A percentile compares a stretch with the other conserved stretches of the same genome.
These are phyloP conservation scores for Aureoboletus auriporus DNA, from an alignment of 768 basidiomycete genomes.

Conservation along the genomic window DNA sequence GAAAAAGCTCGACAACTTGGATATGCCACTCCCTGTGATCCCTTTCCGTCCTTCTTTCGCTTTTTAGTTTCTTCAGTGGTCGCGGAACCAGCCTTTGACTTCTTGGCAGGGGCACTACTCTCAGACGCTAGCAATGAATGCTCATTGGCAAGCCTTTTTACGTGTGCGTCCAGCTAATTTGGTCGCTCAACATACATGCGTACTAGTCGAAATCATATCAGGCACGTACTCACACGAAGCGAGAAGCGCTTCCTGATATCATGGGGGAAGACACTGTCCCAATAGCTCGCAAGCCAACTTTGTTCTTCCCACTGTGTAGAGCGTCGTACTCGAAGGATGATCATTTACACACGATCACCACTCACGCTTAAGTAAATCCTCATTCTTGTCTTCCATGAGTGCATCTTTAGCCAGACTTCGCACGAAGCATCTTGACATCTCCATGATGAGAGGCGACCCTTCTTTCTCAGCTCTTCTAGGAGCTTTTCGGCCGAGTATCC, in stretches of 20 bases:
- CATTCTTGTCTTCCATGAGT: slow-evolving; percentile 71
- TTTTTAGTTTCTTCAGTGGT: slow-evolving; percentile 45
- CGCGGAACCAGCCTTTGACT: slow-evolving; percentile 27
- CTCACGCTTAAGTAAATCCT: slow-evolving; percentile 60
- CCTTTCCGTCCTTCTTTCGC: slow-evolving; percentile 59
- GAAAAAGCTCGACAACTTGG: slow-evolving; percentile 85
- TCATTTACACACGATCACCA: slow-evolving; percentile 5
- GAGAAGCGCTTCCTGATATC: slow-evolving; percentile 39
- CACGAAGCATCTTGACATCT: slow-evolving; percentile 59
- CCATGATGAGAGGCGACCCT: slow-evolving; percentile 56
- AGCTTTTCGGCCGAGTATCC: slow-evolving; percentile 59
- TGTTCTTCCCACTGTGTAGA: slow-evolving; percentile 56
- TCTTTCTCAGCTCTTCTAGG: slow-evolving; percentile 54
- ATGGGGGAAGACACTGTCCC: slow-evolving; percentile 65
- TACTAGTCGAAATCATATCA: slow-evolving; percentile 2
- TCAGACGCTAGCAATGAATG: slow-evolving; percentile 38
- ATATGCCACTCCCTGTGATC: slow-evolving; percentile 78
- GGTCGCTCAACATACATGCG: slow-evolving; percentile 2
- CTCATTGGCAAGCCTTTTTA: slow-evolving; percentile 47
- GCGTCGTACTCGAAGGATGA: slow-evolving; percentile 9
- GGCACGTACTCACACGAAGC: slow-evolving; percentile 69
- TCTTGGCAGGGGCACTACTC: slow-evolving; percentile 14
- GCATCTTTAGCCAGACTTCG: slow-evolving; percentile 75
- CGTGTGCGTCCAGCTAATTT: slow-evolving; percentile 55
- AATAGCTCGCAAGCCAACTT: slow-evolving; percentile 74